Evolutionary conservation across 352 stramenopile species (phyloP), one percentile per base, ranked within the genome.

Genomic region (Pythium guiyangense): DNA sequence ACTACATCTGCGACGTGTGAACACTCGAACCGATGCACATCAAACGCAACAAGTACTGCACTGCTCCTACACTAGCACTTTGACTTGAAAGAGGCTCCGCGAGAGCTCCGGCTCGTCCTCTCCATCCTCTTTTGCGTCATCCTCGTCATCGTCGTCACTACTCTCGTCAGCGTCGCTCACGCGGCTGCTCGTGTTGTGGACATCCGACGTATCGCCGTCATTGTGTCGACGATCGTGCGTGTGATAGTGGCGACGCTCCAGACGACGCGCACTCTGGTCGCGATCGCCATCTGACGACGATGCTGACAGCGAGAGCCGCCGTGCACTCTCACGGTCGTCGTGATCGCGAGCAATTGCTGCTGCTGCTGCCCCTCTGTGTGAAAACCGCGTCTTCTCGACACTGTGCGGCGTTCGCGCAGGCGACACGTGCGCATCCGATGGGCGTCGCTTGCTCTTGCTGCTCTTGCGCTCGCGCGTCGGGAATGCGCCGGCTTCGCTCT

Each of bases 21-120:
- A 20, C 26, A 27, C n/a, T 34, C 11, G 12, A 60, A 27, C 5
- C 27, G 52, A 40, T 31, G 29, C 29, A 31, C 15, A 46, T 44
- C 22, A 45, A 25, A 6, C 8, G n/a, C 12, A n/a, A n/a, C 31
- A 20, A 48, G 14, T 45, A 2, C 37, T 43, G 12, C 9, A 15
- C 14, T 29, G 0, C 22, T 40, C 20, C 59, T 66, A 84, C 34
- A 86, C 74, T 2, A 90, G 57, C 42, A 87, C 79, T 66, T 90
- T 70, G 43, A 86, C 80, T 40, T 88, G 72, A 54, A 90, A 88
- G 43, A 86, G 51, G 39, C 74, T 78, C 42, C 52, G 35, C 42
- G 62, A 62, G 26, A 80, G 39, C 44, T 60, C 54, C 3, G 57
- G 34, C 17, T 66, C 55, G 11, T 76, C 55, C 2, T 70, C 54